Base-by-base conservation (phyloP, 345 rosid species). In the Populus nigra region DNA sequence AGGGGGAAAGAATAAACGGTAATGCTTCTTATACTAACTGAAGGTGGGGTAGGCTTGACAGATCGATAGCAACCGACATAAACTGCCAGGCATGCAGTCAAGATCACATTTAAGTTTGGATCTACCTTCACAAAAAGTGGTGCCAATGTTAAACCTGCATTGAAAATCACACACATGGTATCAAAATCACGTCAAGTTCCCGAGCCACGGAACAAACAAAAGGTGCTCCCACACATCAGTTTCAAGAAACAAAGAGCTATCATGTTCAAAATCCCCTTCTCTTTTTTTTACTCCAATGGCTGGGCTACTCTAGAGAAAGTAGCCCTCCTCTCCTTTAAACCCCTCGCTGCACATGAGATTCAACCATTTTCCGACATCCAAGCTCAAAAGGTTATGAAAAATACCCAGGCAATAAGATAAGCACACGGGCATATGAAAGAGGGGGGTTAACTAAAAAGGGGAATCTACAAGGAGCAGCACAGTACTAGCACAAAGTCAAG, bases 21-120 rank as follows among this genome's bases (percentile, higher is more conserved):
- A 20, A 63, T 31, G 23, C 53, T 45, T 66, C 16, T 18, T 76
- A 63, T 57, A 72, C 92, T 86, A 80, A 94, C 98, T 5, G 93
- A 75, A 61, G 97, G 98, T 23, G 98, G 99, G 41, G 97, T 84
- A 69, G 98, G 91, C 88, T 96, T 96, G 76, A 96, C 99, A 53
- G 99, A 96, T 76, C 99, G 93, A 76, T 92, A 92, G 86, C 99
- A 94, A 66, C 99, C 99, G 39, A 94, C 99, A 75, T 86, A 94
- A 77, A 96, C 99, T 2, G 99, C 66, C 31, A 96, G 92, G 79
- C 94, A 89, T 70, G 99, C 99, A 35, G 97, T 93, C 81, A 93
- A 88, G 67, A 92, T 83, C 70, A 93, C 98, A 85, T 96, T 96
- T 83, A 96, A 77, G 76, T 96, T 96, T 35, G 99, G 96, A 68